Conservation (phyloP, 2,329 filamentous ascomycete species). For the Calonectria crousiana region DNA sequence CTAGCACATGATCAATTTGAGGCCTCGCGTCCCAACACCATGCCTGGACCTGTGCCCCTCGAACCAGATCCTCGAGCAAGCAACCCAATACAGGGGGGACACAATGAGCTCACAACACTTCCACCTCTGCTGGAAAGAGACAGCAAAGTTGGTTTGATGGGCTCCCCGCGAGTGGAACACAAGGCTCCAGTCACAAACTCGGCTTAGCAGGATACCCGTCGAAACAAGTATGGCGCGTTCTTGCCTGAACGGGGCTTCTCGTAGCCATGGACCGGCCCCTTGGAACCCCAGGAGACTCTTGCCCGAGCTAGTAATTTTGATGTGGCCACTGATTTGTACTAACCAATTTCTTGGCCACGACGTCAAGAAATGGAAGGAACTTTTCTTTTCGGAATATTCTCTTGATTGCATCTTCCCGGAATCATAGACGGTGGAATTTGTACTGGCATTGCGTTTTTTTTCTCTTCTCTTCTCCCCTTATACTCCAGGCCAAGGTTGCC, state of each 20-base stretch:
- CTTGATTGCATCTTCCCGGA: not conserved
- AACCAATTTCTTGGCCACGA: not conserved
- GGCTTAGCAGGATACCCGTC: not conserved
- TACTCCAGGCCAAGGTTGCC: not conserved
- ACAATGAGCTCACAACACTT: conserved; percentile 8
- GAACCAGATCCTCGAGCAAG: conserved; percentile 18
- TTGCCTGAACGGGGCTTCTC: not conserved
- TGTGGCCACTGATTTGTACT: not conserved
- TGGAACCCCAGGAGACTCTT: not conserved
- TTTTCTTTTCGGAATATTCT: not conserved
- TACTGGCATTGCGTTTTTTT: not conserved
- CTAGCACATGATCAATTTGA: conserved; percentile 3
- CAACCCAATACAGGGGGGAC: not conserved
- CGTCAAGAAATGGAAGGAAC: not conserved
- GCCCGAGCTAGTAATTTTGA: not conserved
- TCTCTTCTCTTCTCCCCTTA: not conserved
- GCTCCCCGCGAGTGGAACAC: not conserved
- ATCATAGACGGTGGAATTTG: conserved; percentile 16
- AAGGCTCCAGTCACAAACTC: conserved; percentile 15
- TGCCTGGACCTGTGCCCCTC: conserved; percentile 18
- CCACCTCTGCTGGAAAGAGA: conserved; percentile 19
- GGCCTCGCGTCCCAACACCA: not conserved
- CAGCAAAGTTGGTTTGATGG: not conserved
- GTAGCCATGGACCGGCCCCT: not conserved
- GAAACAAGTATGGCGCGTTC: not conserved